Evolutionary conservation across 441 rosid species (phyloP), one percentile per base, ranked within the genome.

Genomic region (Aquilaria agallochum): DNA sequence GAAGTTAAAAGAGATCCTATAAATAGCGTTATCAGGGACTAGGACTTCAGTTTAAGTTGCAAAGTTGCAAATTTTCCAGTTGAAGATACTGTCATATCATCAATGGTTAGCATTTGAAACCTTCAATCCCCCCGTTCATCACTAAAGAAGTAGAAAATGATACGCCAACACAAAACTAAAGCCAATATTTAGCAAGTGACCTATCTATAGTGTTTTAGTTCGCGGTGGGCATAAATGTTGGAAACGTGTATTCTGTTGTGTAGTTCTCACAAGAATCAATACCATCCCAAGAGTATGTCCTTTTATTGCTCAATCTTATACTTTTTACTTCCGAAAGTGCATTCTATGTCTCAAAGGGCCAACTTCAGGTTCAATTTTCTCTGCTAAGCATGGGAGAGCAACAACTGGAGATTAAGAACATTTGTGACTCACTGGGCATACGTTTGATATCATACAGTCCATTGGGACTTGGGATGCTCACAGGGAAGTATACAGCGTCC

Each of bases 391-490:
- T 75, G 78, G 96, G 94, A 15, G 84, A 82, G 59, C 92, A 86
- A 52, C 98, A 90, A 74, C 69, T 69, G 69, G 92, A 88, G 71
- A 81, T 83, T 20, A 86, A 75, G 62, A 68, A 68, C 47, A 64
- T 85, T 66, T 86, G 98, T n/a, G 80, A 93, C 11, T 68, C 86
- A 67, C 74, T 78, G 0, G 91, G 94, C 34, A 76, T 92, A 58
- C 80, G 87, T 11, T 67, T 92, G 72, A 92, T 92, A 60, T 79
- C 97, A 13, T 93, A 90, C 59, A 88, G 97, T 69, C 98, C 98
- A 73, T 83, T 93, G 1, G 98, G 96, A 64, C 81, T 93, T 30
- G 98, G 98, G 72, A 90, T 93, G 97, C 87, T 93, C 67, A 83
- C 96, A 0, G 98, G 97, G 55, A 88, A 93, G 78, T 90, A 93